Evolutionary conservation across 192 early-diverging fungal species (phyloP).

Genomic region (Linnemannia schmuckeri): DNA sequence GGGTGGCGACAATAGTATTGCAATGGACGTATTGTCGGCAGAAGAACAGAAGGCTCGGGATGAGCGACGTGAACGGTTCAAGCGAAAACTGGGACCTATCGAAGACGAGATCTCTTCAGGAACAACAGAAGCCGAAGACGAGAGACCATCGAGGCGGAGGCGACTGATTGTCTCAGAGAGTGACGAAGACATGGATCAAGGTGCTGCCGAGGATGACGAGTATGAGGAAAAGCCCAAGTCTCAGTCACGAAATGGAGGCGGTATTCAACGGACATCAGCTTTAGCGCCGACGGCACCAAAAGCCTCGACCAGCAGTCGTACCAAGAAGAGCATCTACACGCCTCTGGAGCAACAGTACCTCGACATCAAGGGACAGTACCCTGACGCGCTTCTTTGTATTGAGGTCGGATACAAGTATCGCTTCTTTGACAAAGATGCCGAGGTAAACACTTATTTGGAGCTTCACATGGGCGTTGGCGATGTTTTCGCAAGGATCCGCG

Average conservation of each 20-base stretch:
- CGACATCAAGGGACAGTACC: slow-evolving; percentile 78
- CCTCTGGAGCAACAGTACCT: slow-evolving; percentile 89
- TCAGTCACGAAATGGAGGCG: not conserved
- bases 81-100: slow-evolving; percentile 28
- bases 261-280: not conserved
- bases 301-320: slow-evolving; percentile 8
- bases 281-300: not conserved
- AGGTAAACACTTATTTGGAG: slow-evolving; percentile 52
- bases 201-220: not conserved
- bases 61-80: slow-evolving; percentile 14
- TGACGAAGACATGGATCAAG: slow-evolving; percentile 19
- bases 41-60: not conserved
- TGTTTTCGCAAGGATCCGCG: not conserved
- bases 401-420: slow-evolving; percentile 97
- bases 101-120: not conserved
- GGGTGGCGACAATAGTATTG: not conserved
- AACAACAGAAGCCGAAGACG: not conserved
- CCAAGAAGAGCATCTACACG: slow-evolving; percentile 70
- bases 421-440: slow-evolving; percentile 93
- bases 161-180: slow-evolving; percentile 30
- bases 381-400: slow-evolving; percentile 81
- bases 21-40: not conserved
- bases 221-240: not conserved
- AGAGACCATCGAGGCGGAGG: not conserved
- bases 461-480: not conserved